Base-by-base conservation (phyloP, 371 early-diverging fungal species). In the Umbelopsis sp. region DNA sequence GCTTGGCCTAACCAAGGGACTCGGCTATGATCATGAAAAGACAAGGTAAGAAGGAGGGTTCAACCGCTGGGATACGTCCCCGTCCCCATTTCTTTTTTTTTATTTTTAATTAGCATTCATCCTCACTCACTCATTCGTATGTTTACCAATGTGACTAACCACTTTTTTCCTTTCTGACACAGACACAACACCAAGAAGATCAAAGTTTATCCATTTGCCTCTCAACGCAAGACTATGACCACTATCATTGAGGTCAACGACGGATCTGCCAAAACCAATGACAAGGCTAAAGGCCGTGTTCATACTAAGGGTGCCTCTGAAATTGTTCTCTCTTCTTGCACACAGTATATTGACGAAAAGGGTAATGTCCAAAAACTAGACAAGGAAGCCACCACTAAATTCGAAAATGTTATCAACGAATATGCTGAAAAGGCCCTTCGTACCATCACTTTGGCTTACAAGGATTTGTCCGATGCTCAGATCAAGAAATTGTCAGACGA, bases 261-360 rank as follows among this genome's bases (percentile, higher is more conserved):
- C 69, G 73, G 80, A 65, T 68, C 80, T 32, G 76, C 80, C 24
- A 45, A 65, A 9, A 69, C 74, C 45, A 72, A 75, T 50, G 73
- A 67, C 10, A 67, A 76, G 65, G 66, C 73, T 41, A 79, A 79
- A 22, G 90, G 85, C 69, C 85, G 93, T 66, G 65, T 91, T 5
- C 85, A 91, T 69, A 81, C 85, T 75, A 94, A 93, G 76, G 94
- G 95, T 29, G 95, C 95, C 14, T 92, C 94, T n/a, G 95, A 94
- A 78, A 93, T 94, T 62, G 88, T 93, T 11, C 73, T 94, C 63
- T 72, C 76, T 16, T 37, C 71, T 8, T 94, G 93, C 78, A 86
- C 86, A 9, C 79, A 76, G 53, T 90, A 88, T 64, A 51, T 91
- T 10, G 79, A 87, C 65, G 69, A 65, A 5, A 76, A 89, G 32